These are phyloP conservation scores for Begonia loranthoides DNA, from an alignment of 306 rosid genomes.

Conservation along the genomic window DNA sequence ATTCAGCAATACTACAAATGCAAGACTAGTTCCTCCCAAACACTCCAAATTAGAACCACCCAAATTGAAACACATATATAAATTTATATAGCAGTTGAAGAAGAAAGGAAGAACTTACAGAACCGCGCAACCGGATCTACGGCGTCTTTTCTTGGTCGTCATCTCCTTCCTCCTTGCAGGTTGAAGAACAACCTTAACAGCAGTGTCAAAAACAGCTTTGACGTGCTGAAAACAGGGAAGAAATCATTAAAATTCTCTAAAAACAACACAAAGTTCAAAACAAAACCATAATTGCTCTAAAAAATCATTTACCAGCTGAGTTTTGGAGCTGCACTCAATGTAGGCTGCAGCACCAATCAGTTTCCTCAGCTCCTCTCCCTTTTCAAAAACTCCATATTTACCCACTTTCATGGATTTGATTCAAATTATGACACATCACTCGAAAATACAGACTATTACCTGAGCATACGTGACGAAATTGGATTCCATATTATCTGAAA, in stretches of 20 bases:
- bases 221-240: conserved; percentile 44
- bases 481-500: conserved; percentile 66
- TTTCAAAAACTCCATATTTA: conserved; percentile 6
- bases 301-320: conserved; percentile 66
- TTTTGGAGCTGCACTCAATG: conserved; percentile 94
- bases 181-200: conserved; percentile 97
- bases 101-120: conserved; percentile 36
- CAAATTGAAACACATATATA: too few species aligned
- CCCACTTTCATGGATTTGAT: not conserved
- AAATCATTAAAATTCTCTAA: not conserved
- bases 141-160: conserved; percentile 52
- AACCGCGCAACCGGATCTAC: conserved; percentile 59
- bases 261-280: conserved; percentile 4
- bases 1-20: not conserved
- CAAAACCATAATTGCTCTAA: not conserved
- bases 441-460: conserved; percentile 17
- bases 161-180: conserved; percentile 90
- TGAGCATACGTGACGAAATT: conserved; percentile 64
- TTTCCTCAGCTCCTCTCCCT: conserved; percentile 98
- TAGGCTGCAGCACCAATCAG: conserved; percentile 97
- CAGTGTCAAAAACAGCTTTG: conserved; percentile 88
- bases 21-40: too few species aligned
- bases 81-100: not conserved
- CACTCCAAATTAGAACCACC: too few species aligned
- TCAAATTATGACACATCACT: not conserved